Evolutionary conservation across 2,329 filamentous ascomycete genomes (phyloP), one percentile per base, ranked within the genome.

Genomic region (Colletotrichum musicola): DNA sequence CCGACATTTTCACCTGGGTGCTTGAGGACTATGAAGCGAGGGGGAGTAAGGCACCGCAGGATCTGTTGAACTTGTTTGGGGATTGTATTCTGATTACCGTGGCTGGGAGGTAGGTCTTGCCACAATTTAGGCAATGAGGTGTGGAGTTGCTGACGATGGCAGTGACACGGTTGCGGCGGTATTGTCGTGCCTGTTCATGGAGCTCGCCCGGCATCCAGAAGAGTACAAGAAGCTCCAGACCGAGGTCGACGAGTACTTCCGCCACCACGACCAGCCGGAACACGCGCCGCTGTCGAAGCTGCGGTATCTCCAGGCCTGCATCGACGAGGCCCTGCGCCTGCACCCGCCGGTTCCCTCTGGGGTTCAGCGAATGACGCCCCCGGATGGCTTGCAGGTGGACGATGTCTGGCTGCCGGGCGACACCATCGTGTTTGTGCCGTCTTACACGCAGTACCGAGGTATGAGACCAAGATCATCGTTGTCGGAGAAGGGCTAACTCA

Each of bases 301-400:
- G 25, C 59, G 64, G 3, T 72, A 76, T 30, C 74, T 81, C 1
- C 74, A 78, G 42, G 81, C 77, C 2, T 72, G 74, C 9, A 79
- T 84, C 40, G 76, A 83, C 46, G 82, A 84, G 64, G 56, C 77
- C 0, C 72, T 82, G n/a, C 75, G 81, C 0, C 68, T 83, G 1
- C 73, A 79, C 38, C 81, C 81, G 1, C 71, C 81, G 1, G 76
- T 81, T 0, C 77, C 77, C 0, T 74, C 74, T 0, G 80, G 78
- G 0, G 38, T 78, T 0, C 75, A 76, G 30, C 70, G 81, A 0
- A 64, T 77, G 22, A 81, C 81, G 3, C 80, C 81, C 0, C 74
- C 76, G 0, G 74, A 81, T 30, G 82, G 82, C 1, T 60, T 79
- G 13, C 64, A 66, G 6, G 73, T 83, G 10, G 77, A 73, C 1